phyloP scores from a whole-genome alignment of 2,329 filamentous ascomycete genomes.

The Trichoderma atrobrunneum region DNA sequence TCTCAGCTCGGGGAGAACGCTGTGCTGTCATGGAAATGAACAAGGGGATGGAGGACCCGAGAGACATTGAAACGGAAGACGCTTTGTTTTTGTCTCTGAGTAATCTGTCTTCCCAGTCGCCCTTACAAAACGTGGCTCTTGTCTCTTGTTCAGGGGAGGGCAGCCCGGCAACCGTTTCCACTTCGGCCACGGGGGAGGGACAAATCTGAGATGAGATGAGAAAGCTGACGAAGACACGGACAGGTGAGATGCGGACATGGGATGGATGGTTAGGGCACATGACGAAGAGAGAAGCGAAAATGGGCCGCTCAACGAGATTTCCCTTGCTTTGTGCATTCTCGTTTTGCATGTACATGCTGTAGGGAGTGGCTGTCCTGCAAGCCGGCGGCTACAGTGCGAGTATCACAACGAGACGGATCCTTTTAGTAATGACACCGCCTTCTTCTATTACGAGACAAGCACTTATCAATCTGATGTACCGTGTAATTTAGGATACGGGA shows the following conservation, averaged over 20 bases:
- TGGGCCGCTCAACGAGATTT: background rate
- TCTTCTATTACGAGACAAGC: background rate
- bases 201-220: constrained; percentile 5
- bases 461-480: background rate
- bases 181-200: background rate
- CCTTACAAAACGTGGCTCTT: constrained; percentile 2
- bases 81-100: constrained; percentile 2
- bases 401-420: background rate
- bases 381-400: background rate
- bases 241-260: background rate
- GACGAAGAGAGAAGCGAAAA: background rate
- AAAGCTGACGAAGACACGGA: background rate
- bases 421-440: background rate
- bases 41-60: background rate
- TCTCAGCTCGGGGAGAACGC: background rate
- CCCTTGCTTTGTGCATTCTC: background rate
- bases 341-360: background rate
- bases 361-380: background rate
- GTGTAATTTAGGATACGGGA: background rate
- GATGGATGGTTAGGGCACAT: background rate
- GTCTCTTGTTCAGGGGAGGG: background rate
- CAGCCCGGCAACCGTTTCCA: constrained; percentile 4
- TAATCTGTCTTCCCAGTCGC: background rate
- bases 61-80: background rate
- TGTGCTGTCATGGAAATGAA: background rate